phyloP scores from a whole-genome alignment of 2,329 filamentous ascomycete genomes.

The Xylariales sp. region DNA sequence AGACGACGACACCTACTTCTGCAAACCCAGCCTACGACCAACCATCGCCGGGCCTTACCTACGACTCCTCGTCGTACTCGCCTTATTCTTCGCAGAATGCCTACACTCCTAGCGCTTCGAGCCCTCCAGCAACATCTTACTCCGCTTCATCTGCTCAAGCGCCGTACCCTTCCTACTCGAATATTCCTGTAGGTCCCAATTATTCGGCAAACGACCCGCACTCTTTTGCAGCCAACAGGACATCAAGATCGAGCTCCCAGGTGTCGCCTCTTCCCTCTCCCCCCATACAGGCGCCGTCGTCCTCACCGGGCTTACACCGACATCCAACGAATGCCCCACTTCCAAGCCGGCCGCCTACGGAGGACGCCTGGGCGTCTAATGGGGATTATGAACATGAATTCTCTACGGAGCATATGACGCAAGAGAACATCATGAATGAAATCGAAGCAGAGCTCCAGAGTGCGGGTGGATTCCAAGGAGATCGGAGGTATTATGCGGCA shows the following conservation, averaged over 20 bases:
- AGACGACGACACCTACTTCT: constrained; percentile 22
- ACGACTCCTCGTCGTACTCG: constrained; percentile 23
- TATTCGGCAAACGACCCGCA: constrained; percentile 44
- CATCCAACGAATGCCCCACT: constrained; percentile 58
- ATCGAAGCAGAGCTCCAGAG: constrained; percentile 51
- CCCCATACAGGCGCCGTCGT: constrained; percentile 29
- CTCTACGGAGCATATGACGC: constrained; percentile 34
- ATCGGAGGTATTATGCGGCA: constrained; percentile 26
- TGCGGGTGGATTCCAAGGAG: constrained; percentile 30
- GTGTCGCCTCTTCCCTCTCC: constrained; percentile 43
- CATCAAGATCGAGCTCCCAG: constrained; percentile 45
- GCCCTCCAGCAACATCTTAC: constrained; percentile 32
- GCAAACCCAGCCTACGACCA: constrained; percentile 35
- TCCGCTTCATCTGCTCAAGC: constrained; percentile 32
- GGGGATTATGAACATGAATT: constrained; percentile 26
- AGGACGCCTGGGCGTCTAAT: constrained; percentile 37
- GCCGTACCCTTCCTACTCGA: constrained; percentile 48
- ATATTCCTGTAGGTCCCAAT: constrained; percentile 49
- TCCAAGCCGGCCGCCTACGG: constrained; percentile 48
- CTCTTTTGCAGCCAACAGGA: constrained; percentile 35
- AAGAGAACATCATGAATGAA: constrained; percentile 53
- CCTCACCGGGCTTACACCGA: constrained; percentile 44
- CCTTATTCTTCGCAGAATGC: constrained; percentile 20
- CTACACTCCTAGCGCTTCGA: constrained; percentile 35
- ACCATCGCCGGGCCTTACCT: constrained; percentile 20